Evolutionary conservation across 306 rosid genomes (phyloP), one percentile per base, ranked within the genome.

Genomic region (Psophocarpus tetragonolobus): DNA sequence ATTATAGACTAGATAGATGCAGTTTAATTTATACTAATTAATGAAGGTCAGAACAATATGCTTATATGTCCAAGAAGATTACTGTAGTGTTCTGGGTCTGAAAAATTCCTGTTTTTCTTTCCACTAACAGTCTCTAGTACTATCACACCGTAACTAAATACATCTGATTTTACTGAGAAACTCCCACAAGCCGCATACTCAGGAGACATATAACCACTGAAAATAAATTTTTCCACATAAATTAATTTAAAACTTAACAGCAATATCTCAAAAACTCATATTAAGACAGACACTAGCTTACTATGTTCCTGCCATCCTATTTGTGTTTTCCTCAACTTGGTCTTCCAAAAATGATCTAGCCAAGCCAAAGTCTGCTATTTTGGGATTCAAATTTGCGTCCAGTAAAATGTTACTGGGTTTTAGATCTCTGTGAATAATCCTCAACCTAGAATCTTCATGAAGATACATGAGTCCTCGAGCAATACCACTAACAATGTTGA

Each of bases 51-150:
- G 3, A 1, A 18, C 1, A 11, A 29, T 17, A 10, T 17, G 30
- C 60, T 61, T 42, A 76, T 66, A 76, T 76, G 41, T 48, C 81
- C 81, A 76, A 76, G 74, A 50, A 76, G 81, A 54, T 76, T 65
- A 30, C 23, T 66, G 10, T 3, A 12, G 8, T 50, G 29, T 33
- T 76, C 27, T 33, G 42, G 81, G 53, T 65, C 51, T 0, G 23
- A 64, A 35, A 76, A 64, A 7, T 23, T 41, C 1, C 32, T 54
- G 1, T 8, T 68, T 17, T 30, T 75, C 27, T 47, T 45, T 15
- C 80, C 63, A 45, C 72, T 45, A 1, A 62, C 21, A 10, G 32
- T 45, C 38, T 75, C 80, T 12, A 62, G 4, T 4, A 75, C 50
- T 44, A 75, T 63, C 4, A 75, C 73, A 0, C 73, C 63, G 10